Conservation (phyloP, 495 filamentous ascomycete species). For the Talaromyces borbonicus region DNA sequence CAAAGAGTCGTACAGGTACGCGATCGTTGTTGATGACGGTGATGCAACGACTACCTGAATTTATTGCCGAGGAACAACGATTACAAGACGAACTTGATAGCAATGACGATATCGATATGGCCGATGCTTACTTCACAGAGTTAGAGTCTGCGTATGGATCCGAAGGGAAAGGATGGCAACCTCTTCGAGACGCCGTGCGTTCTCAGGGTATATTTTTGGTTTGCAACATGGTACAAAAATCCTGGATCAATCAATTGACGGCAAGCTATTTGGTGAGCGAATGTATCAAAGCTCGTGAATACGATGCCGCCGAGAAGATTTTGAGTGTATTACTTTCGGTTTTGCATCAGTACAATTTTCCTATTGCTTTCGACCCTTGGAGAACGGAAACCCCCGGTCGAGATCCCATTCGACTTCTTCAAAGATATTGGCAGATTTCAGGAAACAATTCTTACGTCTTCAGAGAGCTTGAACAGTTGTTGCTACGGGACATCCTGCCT, state of each 20-base stretch:
- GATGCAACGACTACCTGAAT: constrained; percentile 50
- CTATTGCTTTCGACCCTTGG: constrained; percentile 21
- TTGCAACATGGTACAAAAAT: constrained; percentile 41
- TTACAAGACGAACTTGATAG: constrained; percentile 41
- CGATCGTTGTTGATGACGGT: constrained; percentile 58
- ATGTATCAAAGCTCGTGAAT: constrained; percentile 21
- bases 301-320: constrained; percentile 29
- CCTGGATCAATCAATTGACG: constrained; percentile 26
- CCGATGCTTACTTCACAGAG: constrained; percentile 51
- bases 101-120: constrained; percentile 36
- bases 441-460: constrained; percentile 26
- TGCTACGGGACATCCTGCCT: constrained; percentile 27
- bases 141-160: constrained; percentile 50
- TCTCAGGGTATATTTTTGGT: constrained; percentile 57
- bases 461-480: constrained; percentile 29
- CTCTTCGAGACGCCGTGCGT: constrained; percentile 53
- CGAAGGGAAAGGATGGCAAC: constrained; percentile 49
- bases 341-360: constrained; percentile 19
- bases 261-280: constrained; percentile 26
- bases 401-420: constrained; percentile 23
- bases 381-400: constrained; percentile 8
- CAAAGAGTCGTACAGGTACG: constrained; percentile 16
- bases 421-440: constrained; percentile 17
- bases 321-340: constrained; percentile 24
- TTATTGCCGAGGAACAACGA: constrained; percentile 50